phyloP scores from a whole-genome alignment of 345 rosid genomes.

The Lumnitzera littorea region DNA sequence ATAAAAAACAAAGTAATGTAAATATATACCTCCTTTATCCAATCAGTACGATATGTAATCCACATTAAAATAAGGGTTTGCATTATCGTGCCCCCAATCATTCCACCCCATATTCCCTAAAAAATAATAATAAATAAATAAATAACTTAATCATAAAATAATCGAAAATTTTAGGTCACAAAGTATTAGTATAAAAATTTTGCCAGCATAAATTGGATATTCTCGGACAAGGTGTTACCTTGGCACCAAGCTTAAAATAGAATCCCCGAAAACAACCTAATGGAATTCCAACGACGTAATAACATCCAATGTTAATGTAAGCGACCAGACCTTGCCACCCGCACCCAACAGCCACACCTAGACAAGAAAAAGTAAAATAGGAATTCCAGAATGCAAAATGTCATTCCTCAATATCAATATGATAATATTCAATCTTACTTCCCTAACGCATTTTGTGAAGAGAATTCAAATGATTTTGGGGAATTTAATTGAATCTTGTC shows the following conservation, averaged over 20 bases:
- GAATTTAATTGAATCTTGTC: no score
- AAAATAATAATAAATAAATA: not conserved
- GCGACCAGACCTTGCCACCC: constrained; percentile 84
- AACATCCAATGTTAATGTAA: constrained; percentile 62
- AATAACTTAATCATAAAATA: no score
- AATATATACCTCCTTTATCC: constrained; percentile 47
- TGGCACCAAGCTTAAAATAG: constrained; percentile 52
- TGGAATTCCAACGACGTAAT: constrained; percentile 61
- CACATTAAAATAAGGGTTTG: constrained; percentile 56
- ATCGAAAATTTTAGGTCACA: not conserved
- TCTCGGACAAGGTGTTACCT: constrained; percentile 27
- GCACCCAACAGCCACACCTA: constrained; percentile 83
- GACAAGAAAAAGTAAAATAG: not conserved
- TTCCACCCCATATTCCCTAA: constrained; percentile 73
- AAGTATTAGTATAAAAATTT: not conserved
- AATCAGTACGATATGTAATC: constrained; percentile 53
- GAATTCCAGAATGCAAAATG: no score
- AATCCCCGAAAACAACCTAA: constrained; percentile 56
- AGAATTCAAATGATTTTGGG: no score
- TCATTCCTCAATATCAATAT: no score
- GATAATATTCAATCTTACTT: no score
- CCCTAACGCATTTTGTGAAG: no score
- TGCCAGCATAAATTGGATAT: not conserved
- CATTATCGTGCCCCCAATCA: constrained; percentile 55
- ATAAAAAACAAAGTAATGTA: no score